phyloP scores from a whole-genome alignment of 106 monocot species.

The Xerophyta viscosa region DNA sequence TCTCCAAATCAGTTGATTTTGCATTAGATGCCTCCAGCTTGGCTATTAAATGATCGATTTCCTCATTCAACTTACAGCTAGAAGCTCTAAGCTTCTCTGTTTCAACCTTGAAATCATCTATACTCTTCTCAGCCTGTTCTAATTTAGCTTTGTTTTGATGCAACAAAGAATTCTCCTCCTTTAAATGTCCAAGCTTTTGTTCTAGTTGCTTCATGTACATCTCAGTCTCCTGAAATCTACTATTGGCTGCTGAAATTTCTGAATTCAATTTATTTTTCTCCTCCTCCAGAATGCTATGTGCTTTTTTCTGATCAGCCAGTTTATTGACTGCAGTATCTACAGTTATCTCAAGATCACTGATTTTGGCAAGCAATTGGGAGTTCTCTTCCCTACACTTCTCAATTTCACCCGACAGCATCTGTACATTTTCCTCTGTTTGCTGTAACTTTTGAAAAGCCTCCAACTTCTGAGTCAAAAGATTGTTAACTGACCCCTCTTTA shows the following conservation, averaged over 20 bases:
- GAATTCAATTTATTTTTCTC: conserved; percentile 21
- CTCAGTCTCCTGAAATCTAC: conserved; percentile 16
- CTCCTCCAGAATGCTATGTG: conserved; percentile 14
- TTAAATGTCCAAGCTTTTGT: conserved; percentile 17
- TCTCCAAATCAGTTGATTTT: conserved; percentile 10
- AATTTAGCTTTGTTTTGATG: conserved; percentile 12
- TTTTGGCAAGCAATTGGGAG: conserved; percentile 22
- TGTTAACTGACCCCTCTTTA: conserved; percentile 21
- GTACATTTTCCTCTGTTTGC: conserved; percentile 14
- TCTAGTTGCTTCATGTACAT: conserved; percentile 10
- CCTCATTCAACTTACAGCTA: conserved; percentile 13
- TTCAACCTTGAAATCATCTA: conserved; percentile 12
- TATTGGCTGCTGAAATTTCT: conserved; percentile 8
- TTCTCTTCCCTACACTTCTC: conserved; percentile 14
- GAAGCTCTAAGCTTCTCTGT: conserved; percentile 15
- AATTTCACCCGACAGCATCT: conserved; percentile 19
- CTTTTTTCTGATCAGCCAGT: conserved; percentile 6
- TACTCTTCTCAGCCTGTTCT: conserved; percentile 13
- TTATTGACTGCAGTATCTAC: conserved; percentile 6
- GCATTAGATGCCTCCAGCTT: conserved; percentile 17
- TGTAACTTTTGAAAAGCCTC: conserved; percentile 13
- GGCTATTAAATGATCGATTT: conserved; percentile 18
- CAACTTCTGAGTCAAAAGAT: conserved; percentile 3
- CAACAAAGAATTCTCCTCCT: conserved; percentile 21
- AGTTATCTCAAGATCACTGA: conserved; percentile 17